Percentiles rank a stretch among this genome's conserved stretches.
These are phyloP conservation scores for Candida lessepsii DNA, from an alignment of 805 yeast species.

Conservation along the genomic window DNA sequence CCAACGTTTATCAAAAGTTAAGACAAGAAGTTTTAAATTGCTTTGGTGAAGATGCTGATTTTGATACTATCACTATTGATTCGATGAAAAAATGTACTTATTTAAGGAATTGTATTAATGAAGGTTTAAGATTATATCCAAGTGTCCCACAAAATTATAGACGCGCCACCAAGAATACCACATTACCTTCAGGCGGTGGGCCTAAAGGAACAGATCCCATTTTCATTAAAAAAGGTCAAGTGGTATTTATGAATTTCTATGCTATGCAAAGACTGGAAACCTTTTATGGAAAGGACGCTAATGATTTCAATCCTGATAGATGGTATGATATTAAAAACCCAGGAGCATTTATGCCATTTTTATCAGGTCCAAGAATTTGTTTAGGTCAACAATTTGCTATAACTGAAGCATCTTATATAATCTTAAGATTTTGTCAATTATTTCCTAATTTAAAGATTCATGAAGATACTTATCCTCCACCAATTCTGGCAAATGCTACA, in stretches of 20 bases:
- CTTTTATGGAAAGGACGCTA: conserved; percentile 47
- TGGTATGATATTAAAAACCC: conserved; percentile 44
- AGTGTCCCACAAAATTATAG: conserved; percentile 36
- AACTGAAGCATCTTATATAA: conserved; percentile 50
- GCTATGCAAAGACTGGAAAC: conserved; percentile 42
- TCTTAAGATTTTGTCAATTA: conserved; percentile 34
- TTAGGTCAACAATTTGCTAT: conserved; percentile 58
- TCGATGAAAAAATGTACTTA: conserved; percentile 33
- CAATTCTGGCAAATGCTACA: conserved; percentile 28
- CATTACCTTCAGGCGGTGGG: conserved; percentile 34
- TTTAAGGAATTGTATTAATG: conserved; percentile 30
- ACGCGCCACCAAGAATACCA: conserved; percentile 26
- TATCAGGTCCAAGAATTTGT: conserved; percentile 58
- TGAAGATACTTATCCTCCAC: conserved; percentile 30
- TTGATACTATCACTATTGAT: conserved; percentile 30
- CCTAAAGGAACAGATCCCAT: conserved; percentile 23
- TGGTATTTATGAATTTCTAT: conserved; percentile 41
- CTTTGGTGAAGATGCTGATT: conserved; percentile 24
- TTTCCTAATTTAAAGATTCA: conserved; percentile 21
- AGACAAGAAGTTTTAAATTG: conserved; percentile 23
- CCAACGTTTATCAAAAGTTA: conserved; percentile 27
- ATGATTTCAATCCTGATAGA: conserved; percentile 48
- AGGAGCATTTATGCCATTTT: conserved; percentile 54
- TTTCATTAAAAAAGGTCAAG: conserved; percentile 43
- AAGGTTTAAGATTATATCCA: conserved; percentile 34